Evolutionary conservation across 371 early-diverging fungal species (phyloP).

Genomic region (Apophysomyces elegans): DNA sequence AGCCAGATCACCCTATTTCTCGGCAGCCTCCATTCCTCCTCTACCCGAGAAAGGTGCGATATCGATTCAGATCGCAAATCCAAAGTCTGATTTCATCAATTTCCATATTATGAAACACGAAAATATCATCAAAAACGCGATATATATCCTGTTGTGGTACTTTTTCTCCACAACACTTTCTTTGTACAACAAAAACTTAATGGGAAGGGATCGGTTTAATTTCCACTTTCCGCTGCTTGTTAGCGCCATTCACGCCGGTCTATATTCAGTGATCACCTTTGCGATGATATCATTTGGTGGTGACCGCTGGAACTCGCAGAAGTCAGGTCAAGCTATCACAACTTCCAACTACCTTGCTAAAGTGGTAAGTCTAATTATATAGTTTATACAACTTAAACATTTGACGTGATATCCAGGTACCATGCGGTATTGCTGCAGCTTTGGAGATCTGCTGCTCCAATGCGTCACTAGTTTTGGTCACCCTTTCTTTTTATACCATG

Average conservation of each 20-base stretch:
- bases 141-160: constrained; percentile 62
- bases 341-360: constrained; percentile 49
- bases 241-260: constrained; percentile 69
- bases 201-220: constrained; percentile 75
- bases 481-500: constrained; percentile 95
- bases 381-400: neutral
- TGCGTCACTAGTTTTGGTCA: constrained; percentile 79
- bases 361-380: constrained; percentile 45
- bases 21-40: constrained; percentile 20
- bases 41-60: constrained; percentile 29
- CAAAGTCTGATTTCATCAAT: constrained; percentile 19
- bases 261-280: constrained; percentile 64
- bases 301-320: constrained; percentile 38
- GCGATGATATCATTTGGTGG: constrained; percentile 53
- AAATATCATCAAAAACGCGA: constrained; percentile 35
- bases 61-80: constrained; percentile 24
- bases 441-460: constrained; percentile 91
- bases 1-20: constrained; percentile 23
- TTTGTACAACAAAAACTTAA: constrained; percentile 83
- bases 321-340: constrained; percentile 35
- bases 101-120: constrained; percentile 20
- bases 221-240: constrained; percentile 83
- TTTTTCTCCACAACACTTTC: constrained; percentile 77
- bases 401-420: constrained; percentile 53
- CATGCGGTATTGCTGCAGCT: constrained; percentile 88